phyloP scores from a whole-genome alignment of 1,139 yeast genomes.

The Hyphopichia wangnamkhiaoensis region DNA sequence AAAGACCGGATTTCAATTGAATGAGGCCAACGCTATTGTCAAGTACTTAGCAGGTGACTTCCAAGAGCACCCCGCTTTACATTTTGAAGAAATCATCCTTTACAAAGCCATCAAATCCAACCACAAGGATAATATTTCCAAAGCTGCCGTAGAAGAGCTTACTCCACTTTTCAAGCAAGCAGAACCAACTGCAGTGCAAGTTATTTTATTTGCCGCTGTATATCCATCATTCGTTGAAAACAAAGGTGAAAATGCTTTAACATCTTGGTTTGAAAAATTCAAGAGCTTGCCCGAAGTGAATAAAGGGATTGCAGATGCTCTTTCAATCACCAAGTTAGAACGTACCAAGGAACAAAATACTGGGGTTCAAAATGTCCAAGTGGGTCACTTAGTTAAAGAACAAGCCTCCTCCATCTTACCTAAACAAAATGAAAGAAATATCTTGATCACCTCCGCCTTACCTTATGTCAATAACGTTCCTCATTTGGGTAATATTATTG shows the following conservation, averaged over 20 bases:
- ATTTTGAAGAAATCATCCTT: conserved; percentile 33
- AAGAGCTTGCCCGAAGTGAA: conserved; percentile 34
- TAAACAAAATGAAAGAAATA: conserved; percentile 68
- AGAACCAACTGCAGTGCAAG: conserved; percentile 39
- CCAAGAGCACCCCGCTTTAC: conserved; percentile 21
- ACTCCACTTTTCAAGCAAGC: conserved; percentile 15
- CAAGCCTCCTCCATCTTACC: conserved; percentile 49
- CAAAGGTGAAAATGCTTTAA: conserved; percentile 12
- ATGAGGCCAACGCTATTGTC: conserved; percentile 83
- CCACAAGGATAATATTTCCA: conserved; percentile 22
- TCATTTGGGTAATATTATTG: conserved; percentile 94
- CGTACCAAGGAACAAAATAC: conserved; percentile 54
- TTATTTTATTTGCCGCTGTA: conserved; percentile 46
- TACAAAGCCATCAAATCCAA: conserved; percentile 34
- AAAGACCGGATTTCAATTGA: conserved; percentile 49
- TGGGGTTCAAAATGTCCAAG: conserved; percentile 51
- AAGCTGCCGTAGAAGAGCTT: conserved; percentile 11
- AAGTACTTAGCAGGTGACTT: conserved; percentile 61
- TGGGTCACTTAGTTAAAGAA: conserved; percentile 41
- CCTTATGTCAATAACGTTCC: conserved; percentile 99
- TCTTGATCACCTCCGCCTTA: conserved; percentile 90
- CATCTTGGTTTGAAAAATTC: conserved; percentile 48
- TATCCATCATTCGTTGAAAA: conserved; percentile 33
- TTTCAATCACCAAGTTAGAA: conserved; percentile 42
- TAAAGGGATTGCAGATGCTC: conserved; percentile 39